phyloP scores from a whole-genome alignment of 345 rosid genomes.

The Durio zibethinus region DNA sequence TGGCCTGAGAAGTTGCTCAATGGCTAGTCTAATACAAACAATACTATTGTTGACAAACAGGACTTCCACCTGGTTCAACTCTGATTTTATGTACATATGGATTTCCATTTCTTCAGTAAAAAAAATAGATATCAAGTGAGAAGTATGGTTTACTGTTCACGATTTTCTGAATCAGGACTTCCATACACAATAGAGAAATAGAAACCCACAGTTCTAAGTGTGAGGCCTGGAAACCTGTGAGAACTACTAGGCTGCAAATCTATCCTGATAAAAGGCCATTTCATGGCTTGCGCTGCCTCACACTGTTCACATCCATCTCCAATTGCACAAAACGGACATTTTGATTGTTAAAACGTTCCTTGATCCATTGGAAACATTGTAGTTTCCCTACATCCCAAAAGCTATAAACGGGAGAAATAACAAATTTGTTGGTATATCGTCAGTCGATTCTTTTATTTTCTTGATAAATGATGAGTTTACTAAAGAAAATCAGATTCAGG shows the following conservation, averaged over 20 bases:
- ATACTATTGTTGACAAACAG: neutral
- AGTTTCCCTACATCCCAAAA: constrained; percentile 78
- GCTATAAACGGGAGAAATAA: constrained; percentile 57
- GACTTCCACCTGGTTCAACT: neutral
- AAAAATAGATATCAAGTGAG: neutral
- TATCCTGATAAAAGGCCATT: constrained; percentile 81
- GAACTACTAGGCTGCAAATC: constrained; percentile 57
- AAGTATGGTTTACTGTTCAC: constrained; percentile 2
- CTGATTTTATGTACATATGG: constrained; percentile 7
- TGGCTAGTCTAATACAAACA: neutral
- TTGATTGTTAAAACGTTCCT: constrained; percentile 47
- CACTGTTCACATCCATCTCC: constrained; percentile 95
- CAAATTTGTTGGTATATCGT: neutral
- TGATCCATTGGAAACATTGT: constrained; percentile 72
- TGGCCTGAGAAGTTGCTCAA: neutral
- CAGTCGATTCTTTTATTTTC: neutral
- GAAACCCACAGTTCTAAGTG: constrained; percentile 66
- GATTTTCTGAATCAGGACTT: constrained; percentile 29
- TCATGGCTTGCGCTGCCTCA: constrained; percentile 78
- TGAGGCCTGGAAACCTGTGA: constrained; percentile 80
- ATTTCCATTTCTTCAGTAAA: neutral
- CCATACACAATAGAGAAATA: constrained; percentile 39
- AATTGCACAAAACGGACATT: constrained; percentile 57
- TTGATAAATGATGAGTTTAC: neutral
- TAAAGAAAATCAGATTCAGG: neutral